Conservation (phyloP, 1,139 yeast species). For the Pichia sp. region DNA sequence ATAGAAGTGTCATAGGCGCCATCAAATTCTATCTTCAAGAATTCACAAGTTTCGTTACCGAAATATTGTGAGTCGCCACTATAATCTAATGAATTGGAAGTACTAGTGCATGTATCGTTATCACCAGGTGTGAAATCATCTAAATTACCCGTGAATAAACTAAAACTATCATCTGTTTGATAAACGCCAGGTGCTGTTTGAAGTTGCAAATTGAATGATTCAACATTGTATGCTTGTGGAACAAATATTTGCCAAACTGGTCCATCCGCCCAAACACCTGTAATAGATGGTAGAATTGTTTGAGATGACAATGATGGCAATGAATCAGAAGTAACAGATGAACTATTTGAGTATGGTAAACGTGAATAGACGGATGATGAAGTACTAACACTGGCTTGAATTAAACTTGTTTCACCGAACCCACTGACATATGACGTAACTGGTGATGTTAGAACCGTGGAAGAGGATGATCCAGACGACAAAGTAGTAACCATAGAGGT, state of each 20-base stretch:
- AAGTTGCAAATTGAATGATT: not conserved
- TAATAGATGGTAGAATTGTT: not conserved
- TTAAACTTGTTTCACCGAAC: too few relatives aligned
- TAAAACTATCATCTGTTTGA: not conserved
- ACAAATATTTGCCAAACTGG: not conserved
- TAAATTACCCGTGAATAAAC: not conserved
- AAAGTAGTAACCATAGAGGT: too few relatives aligned
- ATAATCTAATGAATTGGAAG: too few relatives aligned
- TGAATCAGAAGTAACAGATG: not conserved
- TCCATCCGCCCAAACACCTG: not conserved
- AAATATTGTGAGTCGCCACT: not conserved
- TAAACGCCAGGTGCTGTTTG: not conserved
- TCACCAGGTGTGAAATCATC: not conserved
- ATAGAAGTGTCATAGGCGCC: not conserved
- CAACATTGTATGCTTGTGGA: not conserved
- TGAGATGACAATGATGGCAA: not conserved
- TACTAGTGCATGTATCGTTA: not conserved
- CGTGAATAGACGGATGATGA: not conserved
- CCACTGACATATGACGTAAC: too few relatives aligned
- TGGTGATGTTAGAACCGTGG: too few relatives aligned
- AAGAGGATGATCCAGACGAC: too few relatives aligned
- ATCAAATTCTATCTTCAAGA: too few relatives aligned
- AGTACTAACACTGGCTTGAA: not conserved
- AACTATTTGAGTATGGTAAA: not conserved
- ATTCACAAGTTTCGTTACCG: not conserved